Evolutionary conservation across 2,329 filamentous ascomycete genomes (phyloP).

Genomic region (Cladosporium sp.): DNA sequence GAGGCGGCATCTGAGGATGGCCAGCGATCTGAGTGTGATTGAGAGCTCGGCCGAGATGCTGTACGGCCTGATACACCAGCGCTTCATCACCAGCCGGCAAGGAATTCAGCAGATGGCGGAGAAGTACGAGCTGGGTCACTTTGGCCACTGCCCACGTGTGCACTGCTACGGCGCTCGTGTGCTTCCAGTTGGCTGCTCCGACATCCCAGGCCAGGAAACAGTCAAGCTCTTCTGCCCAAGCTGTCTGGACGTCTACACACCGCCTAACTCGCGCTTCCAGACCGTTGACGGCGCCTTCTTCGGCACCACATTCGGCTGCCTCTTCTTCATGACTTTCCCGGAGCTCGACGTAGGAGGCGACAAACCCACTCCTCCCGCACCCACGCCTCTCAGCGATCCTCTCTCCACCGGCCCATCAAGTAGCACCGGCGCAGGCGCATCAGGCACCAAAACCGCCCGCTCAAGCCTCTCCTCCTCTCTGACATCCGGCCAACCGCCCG

Average conservation of each 20-base stretch:
- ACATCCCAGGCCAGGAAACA: conserved; percentile 93
- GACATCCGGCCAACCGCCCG: conserved; percentile 28
- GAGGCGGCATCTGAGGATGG: conserved; percentile 79
- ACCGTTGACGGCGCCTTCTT: conserved; percentile 98
- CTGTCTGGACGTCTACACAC: conserved; percentile 95
- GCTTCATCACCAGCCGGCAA: conserved; percentile 93
- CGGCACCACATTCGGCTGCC: conserved; percentile 90
- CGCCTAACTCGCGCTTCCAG: conserved; percentile 95
- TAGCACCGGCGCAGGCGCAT: conserved; percentile 21
- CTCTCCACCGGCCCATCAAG: conserved; percentile 15
- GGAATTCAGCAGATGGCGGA: conserved; percentile 99
- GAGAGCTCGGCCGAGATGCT: conserved; percentile 97
- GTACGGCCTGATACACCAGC: conserved; percentile 96
- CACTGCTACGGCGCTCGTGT: conserved; percentile 89
- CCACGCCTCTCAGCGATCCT: conserved; percentile 22
- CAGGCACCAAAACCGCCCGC: conserved; percentile 27
- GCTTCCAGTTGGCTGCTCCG: conserved; percentile 87
- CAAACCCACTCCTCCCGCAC: conserved; percentile 15
- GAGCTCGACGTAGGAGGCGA: conserved; percentile 75
- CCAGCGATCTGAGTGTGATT: conserved; percentile 90
- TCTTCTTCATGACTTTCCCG: conserved; percentile 98
- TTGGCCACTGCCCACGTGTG: conserved; percentile 91
- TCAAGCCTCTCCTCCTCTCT: conserved; percentile 34
- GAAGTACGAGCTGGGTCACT: conserved; percentile 96
- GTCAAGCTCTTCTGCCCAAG: conserved; percentile 98